Base-by-base conservation (phyloP, 176 grass and related monocot species). In the Musa schizocarpa region DNA sequence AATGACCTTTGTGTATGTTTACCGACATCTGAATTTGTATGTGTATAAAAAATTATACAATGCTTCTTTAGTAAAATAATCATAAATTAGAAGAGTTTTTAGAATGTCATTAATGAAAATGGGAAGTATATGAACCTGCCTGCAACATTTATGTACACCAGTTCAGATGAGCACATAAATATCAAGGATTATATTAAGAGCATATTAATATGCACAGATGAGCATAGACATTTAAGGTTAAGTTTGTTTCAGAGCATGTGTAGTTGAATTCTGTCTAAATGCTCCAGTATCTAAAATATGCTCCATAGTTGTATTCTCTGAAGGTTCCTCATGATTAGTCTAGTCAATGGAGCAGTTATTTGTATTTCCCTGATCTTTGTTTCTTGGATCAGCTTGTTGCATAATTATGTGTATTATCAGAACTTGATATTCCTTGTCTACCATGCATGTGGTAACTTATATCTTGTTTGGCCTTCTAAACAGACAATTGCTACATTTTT, bases 401-500 rank as follows among this genome's bases (percentile, higher is more conserved):
- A 19, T 8, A 24, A 22, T 25, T 65, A 24, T 26, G 25, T 12
- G 12, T 26, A 65, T 65, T 65, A 11, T 57, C 11, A 16, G 55
- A 23, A 8, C 9, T 64, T 43, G 22, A 16, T 53, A 52, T 56
- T 27, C 22, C 22, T 74, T 56, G 52, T 55, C 53, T 55, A 56
- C 53, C 6, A 27, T 74, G 11, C 9, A 6, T 27, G 16, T 24
- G 9, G 1, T 27, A 56, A 74, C 24, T 55, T n/a, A 9, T 70
- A 10, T 58, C 56, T 12, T 19, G 19, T 79, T 49, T 77, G 16
- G 27, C 12, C 55, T 26, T 80, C 3, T 69, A 27, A 80, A 53
- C 78, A 80, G 78, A 80, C 78, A 20, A 80, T 80, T 73, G 68
- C 78, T 65, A 73, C 69, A 13, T 80, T 80, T 64, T 80, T 80